Base-by-base conservation (phyloP, 2,329 filamentous ascomycete species). In the Alternaria panax region DNA sequence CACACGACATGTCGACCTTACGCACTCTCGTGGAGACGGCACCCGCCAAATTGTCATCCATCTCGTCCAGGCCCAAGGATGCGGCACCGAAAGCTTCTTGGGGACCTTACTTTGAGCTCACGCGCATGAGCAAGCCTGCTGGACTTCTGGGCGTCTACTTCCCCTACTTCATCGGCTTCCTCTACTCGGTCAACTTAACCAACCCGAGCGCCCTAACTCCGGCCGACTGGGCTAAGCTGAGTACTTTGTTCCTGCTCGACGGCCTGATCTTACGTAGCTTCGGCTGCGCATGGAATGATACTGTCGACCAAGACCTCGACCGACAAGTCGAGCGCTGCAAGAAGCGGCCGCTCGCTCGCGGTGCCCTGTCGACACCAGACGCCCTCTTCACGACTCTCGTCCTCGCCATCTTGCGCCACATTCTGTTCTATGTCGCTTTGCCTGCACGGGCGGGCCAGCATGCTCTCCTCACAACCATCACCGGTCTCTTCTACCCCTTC, bases 261-360 rank as follows among this genome's bases (percentile, higher is more conserved):
- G 80, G 80, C 20, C 78, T 82, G 5, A 25, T 65, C 30, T 50
- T 54, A 5, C 57, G 55, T 50, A 50, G 47, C 28, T 53, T 59
- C 7, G 64, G 53, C 25, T 87, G 85, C 67, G 80, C 83, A 0
- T 86, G 85, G 75, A 87, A 87, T 67, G 85, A 87, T 65, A 79
- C 82, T 32, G 80, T 84, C 72, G 85, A 87, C 64, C 80, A 81
- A 47, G 82, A 84, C 43, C 75, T 85, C 51, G 85, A 87, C 65
- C 81, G 83, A 4, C 76, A 82, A 60, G 84, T 70, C 20, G 55
- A 46, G 18, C 64, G 64, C 30, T 61, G 55, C 54, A 53, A 54
- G 22, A 52, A 47, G 34, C 48, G 54, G 20, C 62, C 60, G 20
- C 47, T 69, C 63, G 82, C 83, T 12, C 74, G 84, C 54, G 80